These are phyloP conservation scores for Paulownia fortunei DNA, from an alignment of 257 asterid species.

Conservation along the genomic window DNA sequence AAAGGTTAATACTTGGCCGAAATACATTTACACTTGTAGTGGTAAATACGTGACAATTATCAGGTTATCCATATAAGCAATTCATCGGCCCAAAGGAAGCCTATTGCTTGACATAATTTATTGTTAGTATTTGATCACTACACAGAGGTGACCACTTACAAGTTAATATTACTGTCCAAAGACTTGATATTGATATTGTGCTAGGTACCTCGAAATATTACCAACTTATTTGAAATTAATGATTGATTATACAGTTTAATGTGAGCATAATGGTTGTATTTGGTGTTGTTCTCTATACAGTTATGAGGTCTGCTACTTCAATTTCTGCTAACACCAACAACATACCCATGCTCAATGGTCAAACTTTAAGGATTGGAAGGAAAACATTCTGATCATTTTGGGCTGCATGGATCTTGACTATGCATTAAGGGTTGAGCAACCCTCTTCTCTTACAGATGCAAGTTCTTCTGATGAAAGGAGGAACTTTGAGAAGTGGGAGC, in stretches of 20 bases:
- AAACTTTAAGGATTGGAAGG: neutral
- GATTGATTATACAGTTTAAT: too few species aligned
- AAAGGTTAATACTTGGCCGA: too few species aligned
- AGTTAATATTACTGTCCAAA: slow-evolving; percentile 1
- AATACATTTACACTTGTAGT: too few species aligned
- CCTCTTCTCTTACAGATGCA: neutral
- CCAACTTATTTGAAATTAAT: too few species aligned
- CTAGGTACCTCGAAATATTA: neutral
- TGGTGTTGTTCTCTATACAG: neutral
- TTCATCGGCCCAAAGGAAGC: too few species aligned
- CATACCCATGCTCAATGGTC: neutral
- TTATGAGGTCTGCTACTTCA: neutral
- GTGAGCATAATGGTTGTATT: neutral
- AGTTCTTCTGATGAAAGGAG: neutral
- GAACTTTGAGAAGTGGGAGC: neutral
- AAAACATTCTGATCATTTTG: neutral
- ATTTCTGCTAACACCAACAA: neutral
- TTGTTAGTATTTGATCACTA: neutral
- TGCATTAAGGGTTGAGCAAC: neutral
- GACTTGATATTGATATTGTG: neutral
- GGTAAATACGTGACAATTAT: too few species aligned
- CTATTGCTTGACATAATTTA: neutral
- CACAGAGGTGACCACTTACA: neutral
- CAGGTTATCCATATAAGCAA: too few species aligned
- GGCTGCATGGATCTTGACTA: slow-evolving; percentile 16